A percentile compares a stretch with the other conserved stretches of the same genome.
Evolutionary conservation across 2,329 filamentous ascomycete genomes (phyloP).

Genomic region (Cercospora citrullina): DNA sequence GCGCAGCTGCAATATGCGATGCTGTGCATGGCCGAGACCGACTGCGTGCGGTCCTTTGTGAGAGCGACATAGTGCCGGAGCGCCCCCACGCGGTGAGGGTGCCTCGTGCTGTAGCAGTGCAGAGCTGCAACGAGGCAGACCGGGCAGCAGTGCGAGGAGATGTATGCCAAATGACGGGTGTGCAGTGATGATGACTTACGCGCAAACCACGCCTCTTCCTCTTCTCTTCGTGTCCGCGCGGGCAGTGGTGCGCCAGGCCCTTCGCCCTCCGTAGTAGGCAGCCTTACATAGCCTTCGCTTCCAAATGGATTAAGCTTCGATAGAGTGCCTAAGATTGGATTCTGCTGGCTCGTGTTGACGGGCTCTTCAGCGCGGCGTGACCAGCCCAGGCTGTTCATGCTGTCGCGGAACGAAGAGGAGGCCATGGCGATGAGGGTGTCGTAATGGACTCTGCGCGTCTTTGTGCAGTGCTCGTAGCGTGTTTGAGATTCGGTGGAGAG

Average conservation of each 20-base stretch:
- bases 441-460: constrained; percentile 17
- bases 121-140: constrained; percentile 19
- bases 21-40: constrained; percentile 29
- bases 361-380: constrained; percentile 74
- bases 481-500: constrained; percentile 25
- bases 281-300: constrained; percentile 80
- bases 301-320: constrained; percentile 86
- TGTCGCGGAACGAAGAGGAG: constrained; percentile 85
- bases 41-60: constrained; percentile 26
- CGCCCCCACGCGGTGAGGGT: not conserved
- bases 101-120: constrained; percentile 21
- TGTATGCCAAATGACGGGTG: constrained; percentile 7
- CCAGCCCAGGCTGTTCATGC: constrained; percentile 94
- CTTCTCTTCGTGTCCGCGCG: constrained; percentile 79
- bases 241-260: constrained; percentile 77
- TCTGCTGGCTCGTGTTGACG: constrained; percentile 74
- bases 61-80: constrained; percentile 12
- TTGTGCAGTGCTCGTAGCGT: constrained; percentile 23
- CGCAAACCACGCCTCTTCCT: constrained; percentile 93
- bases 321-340: constrained; percentile 74
- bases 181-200: constrained; percentile 63
- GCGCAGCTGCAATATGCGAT: constrained; percentile 23
- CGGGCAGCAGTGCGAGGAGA: not conserved
- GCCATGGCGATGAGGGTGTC: constrained; percentile 61
- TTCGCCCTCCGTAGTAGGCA: constrained; percentile 80